Percentiles rank a stretch among this genome's conserved stretches.
phyloP scores from a whole-genome alignment of 208 protist genomes.

The Leptomonas pyrrhocoris region DNA sequence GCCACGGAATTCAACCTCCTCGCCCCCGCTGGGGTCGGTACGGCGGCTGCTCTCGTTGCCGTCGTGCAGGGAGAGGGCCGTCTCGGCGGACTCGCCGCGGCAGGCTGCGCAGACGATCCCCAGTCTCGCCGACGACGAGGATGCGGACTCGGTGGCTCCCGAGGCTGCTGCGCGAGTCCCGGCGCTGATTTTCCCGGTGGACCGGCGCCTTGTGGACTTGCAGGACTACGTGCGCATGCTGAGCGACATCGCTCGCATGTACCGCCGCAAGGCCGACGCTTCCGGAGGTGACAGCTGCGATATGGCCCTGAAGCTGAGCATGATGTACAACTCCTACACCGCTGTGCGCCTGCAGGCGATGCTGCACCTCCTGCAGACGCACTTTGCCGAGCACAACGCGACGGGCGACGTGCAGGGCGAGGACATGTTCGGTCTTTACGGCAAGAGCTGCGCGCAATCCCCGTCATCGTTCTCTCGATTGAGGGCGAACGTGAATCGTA shows the following conservation, averaged over 20 bases:
- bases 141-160: no score
- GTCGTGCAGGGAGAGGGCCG: no score
- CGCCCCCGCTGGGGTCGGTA: no score
- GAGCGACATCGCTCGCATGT: conserved; percentile 1
- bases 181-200: not conserved
- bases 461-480: not conserved
- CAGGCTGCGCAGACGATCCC: no score
- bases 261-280: not conserved
- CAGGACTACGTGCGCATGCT: conserved; percentile 6
- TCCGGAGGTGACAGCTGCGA: not conserved
- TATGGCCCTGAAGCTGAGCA: not conserved
- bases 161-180: no score
- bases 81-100: no score
- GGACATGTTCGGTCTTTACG: not conserved
- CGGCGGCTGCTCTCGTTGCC: no score
- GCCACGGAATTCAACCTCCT: no score
- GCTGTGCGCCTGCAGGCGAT: conserved; percentile 7
- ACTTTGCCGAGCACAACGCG: conserved; percentile 3
- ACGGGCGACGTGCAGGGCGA: not conserved
- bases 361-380: not conserved
- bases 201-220: not conserved
- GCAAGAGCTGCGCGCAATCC: not conserved
- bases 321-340: conserved; percentile 7
- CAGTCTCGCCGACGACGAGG: no score
- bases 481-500: not conserved